Evolutionary conservation across 192 early-diverging fungal species (phyloP), one percentile per base, ranked within the genome.

Genomic region (Dissophora globulifera): DNA sequence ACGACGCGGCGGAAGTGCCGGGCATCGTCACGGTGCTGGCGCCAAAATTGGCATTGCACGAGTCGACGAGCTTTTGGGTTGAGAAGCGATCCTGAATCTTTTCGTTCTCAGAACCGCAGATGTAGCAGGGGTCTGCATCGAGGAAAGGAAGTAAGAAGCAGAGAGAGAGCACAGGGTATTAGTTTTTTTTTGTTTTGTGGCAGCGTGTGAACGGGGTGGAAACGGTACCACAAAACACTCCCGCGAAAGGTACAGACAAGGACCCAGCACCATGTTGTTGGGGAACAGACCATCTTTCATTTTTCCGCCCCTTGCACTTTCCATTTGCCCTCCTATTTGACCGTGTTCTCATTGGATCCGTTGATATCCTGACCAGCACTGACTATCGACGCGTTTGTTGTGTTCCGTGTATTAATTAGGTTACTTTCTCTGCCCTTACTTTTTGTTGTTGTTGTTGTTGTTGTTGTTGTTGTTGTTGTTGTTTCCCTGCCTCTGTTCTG

Each of bases 41-140:
- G 17, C 72, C 72, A 62, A 76, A 76, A 64, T 76, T 66, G 45
- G 45, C 57, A 54, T 76, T 76, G 63, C 72, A 76, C 2, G 63
- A 50, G 47, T 59, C 51, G 6, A 76, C 72, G 42, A 76, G 41
- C 16, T 61, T 76, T 19, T 13, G 17, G 49, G 72, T 76, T 17
- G 63, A 67, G 46, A 62, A 76, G 29, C 64, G 57, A 8, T 55
- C 58, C 58, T 67, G 62, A 13, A 67, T 67, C 64, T 76, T 76
- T 20, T 59, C 33, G 71, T 61, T 62, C 63, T 76, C 58, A 45
- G 64, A 57, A 56, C 72, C 72, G 46, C 72, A 76, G 26, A 19
- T 60, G 58, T 56, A 76, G 64, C 72, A 76, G 13, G 57, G 70
- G 31, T 75, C 70, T 75, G n/a, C n/a, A n/a, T n/a, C n/a, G n/a